phyloP scores from a whole-genome alignment of 352 stramenopile genomes.

The Phytophthora aleatoria region DNA sequence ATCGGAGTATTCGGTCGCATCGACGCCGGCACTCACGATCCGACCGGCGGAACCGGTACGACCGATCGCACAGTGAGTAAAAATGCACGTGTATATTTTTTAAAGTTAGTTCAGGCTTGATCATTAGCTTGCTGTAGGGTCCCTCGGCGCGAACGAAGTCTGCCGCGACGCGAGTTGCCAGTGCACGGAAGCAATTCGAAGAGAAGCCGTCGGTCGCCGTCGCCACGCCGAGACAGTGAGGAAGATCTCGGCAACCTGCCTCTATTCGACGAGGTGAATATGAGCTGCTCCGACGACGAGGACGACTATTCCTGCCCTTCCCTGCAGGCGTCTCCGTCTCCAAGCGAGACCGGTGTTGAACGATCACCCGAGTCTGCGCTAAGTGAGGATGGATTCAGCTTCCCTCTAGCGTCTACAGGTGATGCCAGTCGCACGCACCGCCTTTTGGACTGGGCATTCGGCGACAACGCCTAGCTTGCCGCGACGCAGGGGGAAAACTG shows the following conservation, averaged over 20 bases:
- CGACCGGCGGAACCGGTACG: not conserved
- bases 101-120: not conserved
- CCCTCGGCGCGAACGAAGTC: not conserved
- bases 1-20: not conserved
- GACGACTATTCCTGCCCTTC: not conserved
- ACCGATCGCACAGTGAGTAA: not conserved
- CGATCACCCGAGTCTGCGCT: not conserved
- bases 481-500: not conserved
- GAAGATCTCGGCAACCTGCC: not conserved
- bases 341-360: not conserved
- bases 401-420: not conserved
- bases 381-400: not conserved
- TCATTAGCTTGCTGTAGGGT: not conserved
- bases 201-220: not conserved
- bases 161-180: not conserved
- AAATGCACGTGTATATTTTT: not conserved
- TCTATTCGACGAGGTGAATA: slow-evolving; percentile 5
- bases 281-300: slow-evolving; percentile 9
- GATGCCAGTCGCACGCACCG: not conserved
- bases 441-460: slow-evolving; percentile 6
- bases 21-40: not conserved
- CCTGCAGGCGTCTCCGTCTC: not conserved
- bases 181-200: not conserved
- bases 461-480: not conserved
- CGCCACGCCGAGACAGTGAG: not conserved